Evolutionary conservation across 441 rosid genomes (phyloP).

Genomic region (California macrophylla): DNA sequence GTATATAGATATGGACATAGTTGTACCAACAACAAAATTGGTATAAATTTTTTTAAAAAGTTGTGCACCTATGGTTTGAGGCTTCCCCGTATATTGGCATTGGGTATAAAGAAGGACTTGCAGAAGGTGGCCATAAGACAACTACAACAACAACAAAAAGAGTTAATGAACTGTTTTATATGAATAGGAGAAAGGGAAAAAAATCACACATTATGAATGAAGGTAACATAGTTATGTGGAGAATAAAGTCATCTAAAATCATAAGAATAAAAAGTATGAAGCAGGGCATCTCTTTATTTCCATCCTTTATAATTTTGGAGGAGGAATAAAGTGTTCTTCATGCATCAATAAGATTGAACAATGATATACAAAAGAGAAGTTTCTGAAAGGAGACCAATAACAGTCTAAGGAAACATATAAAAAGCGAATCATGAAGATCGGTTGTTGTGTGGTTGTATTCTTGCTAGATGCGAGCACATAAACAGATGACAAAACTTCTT

Average conservation of each 20-base stretch:
- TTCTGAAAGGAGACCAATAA: background rate
- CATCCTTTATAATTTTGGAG: background rate
- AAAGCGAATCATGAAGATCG: background rate
- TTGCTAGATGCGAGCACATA: background rate
- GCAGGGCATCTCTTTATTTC: background rate
- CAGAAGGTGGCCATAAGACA: conserved; percentile 25
- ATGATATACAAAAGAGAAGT: conserved; percentile 1
- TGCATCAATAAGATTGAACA: background rate
- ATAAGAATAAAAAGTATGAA: background rate
- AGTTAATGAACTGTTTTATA: background rate
- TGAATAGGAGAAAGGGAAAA: background rate
- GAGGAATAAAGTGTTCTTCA: background rate
- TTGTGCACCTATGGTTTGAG: conserved; percentile 76
- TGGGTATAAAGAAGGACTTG: conserved; percentile 70
- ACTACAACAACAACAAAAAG: background rate
- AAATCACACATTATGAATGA: background rate
- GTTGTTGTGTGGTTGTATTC: background rate
- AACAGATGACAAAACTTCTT: background rate
- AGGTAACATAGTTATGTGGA: background rate
- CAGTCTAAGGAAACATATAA: background rate
- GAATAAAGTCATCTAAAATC: background rate
- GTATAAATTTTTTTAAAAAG: conserved; percentile 1
- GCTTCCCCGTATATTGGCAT: conserved; percentile 89
- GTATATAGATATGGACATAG: background rate
- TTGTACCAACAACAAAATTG: background rate